A percentile compares a stretch with the other conserved stretches of the same genome.
Conservation (phyloP, 2,329 filamentous ascomycete genomes). For the Cladosporium colombiae region DNA sequence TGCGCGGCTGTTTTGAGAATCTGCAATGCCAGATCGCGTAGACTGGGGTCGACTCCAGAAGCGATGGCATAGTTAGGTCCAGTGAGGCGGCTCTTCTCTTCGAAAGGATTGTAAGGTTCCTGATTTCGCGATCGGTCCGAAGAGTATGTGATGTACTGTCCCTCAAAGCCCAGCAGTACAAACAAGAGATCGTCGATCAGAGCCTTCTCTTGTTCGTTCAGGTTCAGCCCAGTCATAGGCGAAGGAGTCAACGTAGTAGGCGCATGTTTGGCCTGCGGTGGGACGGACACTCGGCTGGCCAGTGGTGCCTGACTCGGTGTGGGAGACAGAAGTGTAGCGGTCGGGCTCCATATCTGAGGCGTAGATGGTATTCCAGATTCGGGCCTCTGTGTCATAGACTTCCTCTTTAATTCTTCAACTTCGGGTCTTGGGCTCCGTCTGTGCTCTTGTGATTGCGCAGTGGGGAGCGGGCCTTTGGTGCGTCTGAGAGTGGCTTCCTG, state of each 20-base stretch:
- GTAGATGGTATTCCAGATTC: slow-evolving; percentile 10
- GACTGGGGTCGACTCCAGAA: slow-evolving; percentile 82
- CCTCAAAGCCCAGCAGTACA: slow-evolving; percentile 97
- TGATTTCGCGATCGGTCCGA: background rate
- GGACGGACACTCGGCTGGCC: slow-evolving; percentile 65
- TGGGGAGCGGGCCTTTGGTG: slow-evolving; percentile 13
- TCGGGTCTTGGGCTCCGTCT: slow-evolving; percentile 18
- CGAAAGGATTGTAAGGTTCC: slow-evolving; percentile 76
- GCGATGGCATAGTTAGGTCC: slow-evolving; percentile 80
- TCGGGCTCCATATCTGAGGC: slow-evolving; percentile 67
- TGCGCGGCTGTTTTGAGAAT: slow-evolving; percentile 96
- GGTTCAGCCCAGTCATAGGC: slow-evolving; percentile 67
- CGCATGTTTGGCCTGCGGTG: slow-evolving; percentile 64
- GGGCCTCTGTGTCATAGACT: background rate
- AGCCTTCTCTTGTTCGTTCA: slow-evolving; percentile 81
- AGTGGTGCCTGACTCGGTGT: slow-evolving; percentile 65
- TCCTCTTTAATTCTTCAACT: background rate
- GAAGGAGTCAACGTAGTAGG: slow-evolving; percentile 69
- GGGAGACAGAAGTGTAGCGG: slow-evolving; percentile 71
- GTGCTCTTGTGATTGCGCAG: slow-evolving; percentile 12
- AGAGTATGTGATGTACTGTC: slow-evolving; percentile 90
- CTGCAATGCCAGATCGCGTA: slow-evolving; percentile 81
- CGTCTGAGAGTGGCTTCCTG: slow-evolving; percentile 19
- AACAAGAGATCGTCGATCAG: slow-evolving; percentile 90
- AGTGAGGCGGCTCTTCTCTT: slow-evolving; percentile 82